Percentiles rank a stretch among this genome's conserved stretches.
Conservation (phyloP, 495 filamentous ascomycete species). For the Penicillium alfredii region DNA sequence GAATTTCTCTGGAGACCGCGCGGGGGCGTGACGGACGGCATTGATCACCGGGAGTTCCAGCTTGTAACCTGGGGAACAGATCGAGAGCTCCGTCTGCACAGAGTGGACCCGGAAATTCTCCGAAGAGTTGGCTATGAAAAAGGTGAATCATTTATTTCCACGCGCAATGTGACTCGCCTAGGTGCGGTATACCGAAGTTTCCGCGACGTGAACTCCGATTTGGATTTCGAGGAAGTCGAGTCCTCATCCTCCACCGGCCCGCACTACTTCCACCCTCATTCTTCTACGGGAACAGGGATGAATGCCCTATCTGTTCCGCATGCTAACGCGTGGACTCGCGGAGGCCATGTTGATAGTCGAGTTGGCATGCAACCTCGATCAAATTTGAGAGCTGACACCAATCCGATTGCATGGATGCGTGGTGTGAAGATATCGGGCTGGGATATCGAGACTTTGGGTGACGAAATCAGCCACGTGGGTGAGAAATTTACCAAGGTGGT, state of each 20-base stretch:
- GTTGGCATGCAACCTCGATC: slow-evolving; percentile 61
- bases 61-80: slow-evolving; percentile 91
- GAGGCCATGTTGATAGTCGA: slow-evolving; percentile 44
- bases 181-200: slow-evolving; percentile 86
- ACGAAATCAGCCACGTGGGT: slow-evolving; percentile 81
- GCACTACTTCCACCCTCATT: slow-evolving; percentile 16
- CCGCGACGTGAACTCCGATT: slow-evolving; percentile 48
- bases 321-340: slow-evolving; percentile 35
- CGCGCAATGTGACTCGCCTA: slow-evolving; percentile 68
- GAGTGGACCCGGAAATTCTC: slow-evolving; percentile 58
- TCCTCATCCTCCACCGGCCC: slow-evolving; percentile 25
- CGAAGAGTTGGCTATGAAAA: slow-evolving; percentile 70
- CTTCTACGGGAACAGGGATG: slow-evolving; percentile 37
- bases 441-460: slow-evolving; percentile 76
- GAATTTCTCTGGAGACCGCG: slow-evolving; percentile 90
- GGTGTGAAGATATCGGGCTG: slow-evolving; percentile 78
- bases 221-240: slow-evolving; percentile 32
- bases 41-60: slow-evolving; percentile 89
- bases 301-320: slow-evolving; percentile 47
- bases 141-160: slow-evolving; percentile 57
- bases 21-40: slow-evolving; percentile 60
- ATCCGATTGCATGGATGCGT: slow-evolving; percentile 88
- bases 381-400: slow-evolving; percentile 51
- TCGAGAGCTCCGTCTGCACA: slow-evolving; percentile 72
- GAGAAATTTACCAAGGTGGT: slow-evolving; percentile 76